Base-by-base conservation (phyloP, 2,329 filamentous ascomycete species). In the Fusarium albosuccineum region DNA sequence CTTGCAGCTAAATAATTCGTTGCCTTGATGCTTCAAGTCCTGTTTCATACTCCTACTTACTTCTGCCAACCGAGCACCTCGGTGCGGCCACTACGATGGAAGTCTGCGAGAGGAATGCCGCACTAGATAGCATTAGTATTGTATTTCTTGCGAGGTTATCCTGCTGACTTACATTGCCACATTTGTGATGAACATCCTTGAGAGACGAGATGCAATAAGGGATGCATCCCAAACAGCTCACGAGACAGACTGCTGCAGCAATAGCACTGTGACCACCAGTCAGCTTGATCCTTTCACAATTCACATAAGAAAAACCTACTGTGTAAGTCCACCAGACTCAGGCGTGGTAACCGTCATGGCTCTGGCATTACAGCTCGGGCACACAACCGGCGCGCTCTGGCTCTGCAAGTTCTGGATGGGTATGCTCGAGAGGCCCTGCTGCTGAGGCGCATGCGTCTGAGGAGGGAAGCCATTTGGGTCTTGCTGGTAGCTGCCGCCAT, bases 131-230 rank as follows among this genome's bases (percentile, higher is more conserved):
- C 9, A 27, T 6, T 33, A 33, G 30, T 33, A 9, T 17, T n/a
- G 11, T 11, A 2, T 2, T 3, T 10, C 6, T 30, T 8, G 4
- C 3, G 37, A 26, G 4, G 22, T 7, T 2, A 5, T 16, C 0
- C 14, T 11, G 8, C 9, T 7, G 6, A 61, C 70, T 57, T 57
- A 72, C 70, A 13, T 68, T 65, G 11, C 64, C 55, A 29, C 71
- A 73, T 10, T 51, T 37, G 54, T 73, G 71, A n/a, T 66, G 45
- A 5, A 71, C 70, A 51, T 73, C 66, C 40, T 73, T 73, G 9
- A 69, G 41, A 0, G 41, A 52, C 9, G 26, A 10, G 55, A 73
- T 66, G 33, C 36, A 59, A 36, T 71, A 73, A 0, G 71, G 68
- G 13, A 73, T 61, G 39, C 68, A 72, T 50, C 68, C 70, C 27